Evolutionary conservation across 192 early-diverging fungal species (phyloP), one percentile per base, ranked within the genome.

Genomic region (Rhizoclosmatium sp.): DNA sequence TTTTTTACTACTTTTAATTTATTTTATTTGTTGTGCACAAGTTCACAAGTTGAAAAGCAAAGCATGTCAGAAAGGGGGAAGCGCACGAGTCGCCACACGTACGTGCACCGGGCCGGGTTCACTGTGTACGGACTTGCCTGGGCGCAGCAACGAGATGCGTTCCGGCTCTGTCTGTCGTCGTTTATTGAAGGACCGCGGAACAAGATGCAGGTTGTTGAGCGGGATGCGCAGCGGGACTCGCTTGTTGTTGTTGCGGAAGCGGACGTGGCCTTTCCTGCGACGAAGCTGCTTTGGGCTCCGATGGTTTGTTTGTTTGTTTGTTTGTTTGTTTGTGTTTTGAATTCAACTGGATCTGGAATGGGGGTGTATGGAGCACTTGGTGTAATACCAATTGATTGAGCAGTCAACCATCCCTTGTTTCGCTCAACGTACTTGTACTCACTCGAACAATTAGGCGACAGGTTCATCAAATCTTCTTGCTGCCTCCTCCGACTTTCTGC

Each of bases 281-380:
- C 96, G 7, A 98, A 97, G 81, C 86, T 97, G 44, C 82, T 93
- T 60, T 99, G 95, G 95, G 88, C 93, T 61, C 95, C 96, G 86
- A 31, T 92, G 90, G 78, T 91, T 89, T 78, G 47, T 71, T 16
- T 7, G 14, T 54, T 69, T 58, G 78, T 91, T 89, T 78, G 47
- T 71, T 16, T 7, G 14, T 31, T 31, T 31, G 56, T 21, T 14
- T 40, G 48, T 65, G 48, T 72, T 16, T 44, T 48, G 77, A 84
- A 82, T 65, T 80, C 42, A 81, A 80, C 42, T 76, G 80, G 42
- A 78, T 65, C n/a, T n/a, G n/a, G n/a, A n/a, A n/a, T n/a, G n/a
- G n/a, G n/a, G n/a, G n/a, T n/a, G n/a, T n/a, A n/a, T n/a, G 31
- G 31, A 31, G 31, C 0, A 31, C 31, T 31, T 31, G 31, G 31